Evolutionary conservation across 2,329 filamentous ascomycete species (phyloP), one percentile per base, ranked within the genome.

Genomic region (Calonectria naviculata): DNA sequence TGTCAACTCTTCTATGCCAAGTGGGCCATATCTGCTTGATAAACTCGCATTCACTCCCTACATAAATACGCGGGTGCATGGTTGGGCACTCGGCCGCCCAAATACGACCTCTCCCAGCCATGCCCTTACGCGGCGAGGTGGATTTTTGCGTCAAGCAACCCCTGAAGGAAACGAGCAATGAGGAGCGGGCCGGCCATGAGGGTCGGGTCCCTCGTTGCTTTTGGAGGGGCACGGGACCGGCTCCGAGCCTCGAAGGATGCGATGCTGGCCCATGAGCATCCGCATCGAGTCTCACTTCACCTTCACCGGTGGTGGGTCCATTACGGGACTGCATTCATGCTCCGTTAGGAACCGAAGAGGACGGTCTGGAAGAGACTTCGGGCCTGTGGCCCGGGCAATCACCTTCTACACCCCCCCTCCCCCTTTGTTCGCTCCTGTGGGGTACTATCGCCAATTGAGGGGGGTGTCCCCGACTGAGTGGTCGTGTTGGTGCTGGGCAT

Each of bases 101-200:
- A 73, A 77, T 76, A 73, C 76, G 76, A 78, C 75, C 71, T 24
- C 24, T 46, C n/a, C 26, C 67, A 70, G 63, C 68, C 65, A 72
- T 71, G 72, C 52, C 75, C 73, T 78, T 73, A 76, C 76, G 75
- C 76, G 76, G 76, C 76, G 75, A 78, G 73, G 75, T 75, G 76
- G 73, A 68, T 68, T 76, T 21, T 71, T 76, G 75, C 62, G 70
- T 67, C 73, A 76, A 71, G 76, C 73, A 66, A 47, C 69, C 42
- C 70, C 72, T 68, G 67, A 36, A 12, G 10, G 10, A 12, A 36
- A 65, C 71, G 72, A 73, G 42, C 67, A n/a, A 38, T 31, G 9
- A 58, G 29, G 68, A 29, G 70, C 68, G 73, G 70, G 66, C 62
- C 56, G 64, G 56, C 68, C 74, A 19, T 10, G n/a, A 36, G 21